Base-by-base conservation (phyloP, 768 basidiomycete genomes). In the Phylloporus sp. region DNA sequence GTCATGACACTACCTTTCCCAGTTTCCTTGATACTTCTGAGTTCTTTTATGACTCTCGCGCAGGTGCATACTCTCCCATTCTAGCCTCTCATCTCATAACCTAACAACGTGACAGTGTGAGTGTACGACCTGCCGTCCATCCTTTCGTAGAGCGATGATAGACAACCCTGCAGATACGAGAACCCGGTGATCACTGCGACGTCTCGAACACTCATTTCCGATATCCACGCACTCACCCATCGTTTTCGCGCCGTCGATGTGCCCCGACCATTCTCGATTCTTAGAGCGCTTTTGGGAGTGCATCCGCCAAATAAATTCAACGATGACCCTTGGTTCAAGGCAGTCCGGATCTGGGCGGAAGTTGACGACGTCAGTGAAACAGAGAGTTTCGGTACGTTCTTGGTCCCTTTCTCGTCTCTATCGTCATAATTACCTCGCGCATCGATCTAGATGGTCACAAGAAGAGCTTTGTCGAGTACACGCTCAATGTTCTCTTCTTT, bases 121-220 rank as follows among this genome's bases (percentile, higher is more conserved):
- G 60, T 68, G n/a, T 49, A 31, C 28, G 42, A 40, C 26, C 18
- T 40, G 22, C n/a, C 28, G n/a, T 22, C 23, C 28, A 11, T 42
- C 42, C 24, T 32, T 6, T 24, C 27, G 28, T 32, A 12, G 26
- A 47, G 22, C 44, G 47, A 55, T 65, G 11, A 65, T 34, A 5
- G 42, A 35, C 28, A 26, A 26, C 26, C 32, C 32, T 31, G 27
- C 55, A 86, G 85, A 60, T 91, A 91, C 61, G 87, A 91, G 71
- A 91, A 91, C 60, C 89, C 89, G 4, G 66, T 86, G 55, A 63
- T 91, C 35, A 89, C 87, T 29, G 86, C 88, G 31, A 86, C 82
- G 6, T 86, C 88, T 32, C 81, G 86, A 45, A 75, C 79, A 36
- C 73, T 88, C 45, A 87, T 91, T 53, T 75, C 82, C 45, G 86